Base-by-base conservation (phyloP, 2,329 filamentous ascomycete species). In the Tolypocladium amazonense region DNA sequence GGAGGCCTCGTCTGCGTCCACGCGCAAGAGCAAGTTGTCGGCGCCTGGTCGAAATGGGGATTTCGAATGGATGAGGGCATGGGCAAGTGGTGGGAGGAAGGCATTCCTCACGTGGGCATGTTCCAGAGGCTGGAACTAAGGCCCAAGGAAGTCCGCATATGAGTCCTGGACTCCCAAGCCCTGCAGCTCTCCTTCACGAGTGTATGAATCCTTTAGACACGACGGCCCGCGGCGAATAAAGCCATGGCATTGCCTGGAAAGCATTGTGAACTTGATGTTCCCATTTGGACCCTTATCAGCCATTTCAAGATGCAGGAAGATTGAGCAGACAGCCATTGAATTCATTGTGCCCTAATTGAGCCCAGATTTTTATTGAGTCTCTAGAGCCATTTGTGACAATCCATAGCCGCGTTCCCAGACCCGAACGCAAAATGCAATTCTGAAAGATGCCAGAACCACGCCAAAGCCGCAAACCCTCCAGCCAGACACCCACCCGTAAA, bases 61-160 rank as follows among this genome's bases (percentile, higher is more conserved):
- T 97, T 96, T 71, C 74, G 78, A 62, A 77, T 83, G 12, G 92
- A 97, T 72, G 81, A 88, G 68, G 77, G 74, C 12, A 84, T 93
- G 82, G 89, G 90, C 0, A 79, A 72, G 38, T 97, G 92, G 91
- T 79, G 80, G 62, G 92, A 97, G 72, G 91, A 94, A 68, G 90
- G 88, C 4, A 93, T 96, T 59, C 79, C 83, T 64, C 91, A 96
- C 76, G 81, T 95, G 23, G 92, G 89, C 61, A 95, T 97, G 92
- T 96, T 83, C 64, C 68, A 73, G 64, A 75, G 82, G 39, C 61
- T 86, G 35, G 68, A 76, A 4, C 62, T 77, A 4, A 62, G 60
- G 23, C 63, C 67, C 47, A 65, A 69, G 59, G 58, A 65, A 41
- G 63, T 68, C 53, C 66, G 62, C 37, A 65, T 69, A 45, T 72